These are phyloP conservation scores for Picea abies DNA, from an alignment of 83 land plant genomes.

Conservation along the genomic window DNA sequence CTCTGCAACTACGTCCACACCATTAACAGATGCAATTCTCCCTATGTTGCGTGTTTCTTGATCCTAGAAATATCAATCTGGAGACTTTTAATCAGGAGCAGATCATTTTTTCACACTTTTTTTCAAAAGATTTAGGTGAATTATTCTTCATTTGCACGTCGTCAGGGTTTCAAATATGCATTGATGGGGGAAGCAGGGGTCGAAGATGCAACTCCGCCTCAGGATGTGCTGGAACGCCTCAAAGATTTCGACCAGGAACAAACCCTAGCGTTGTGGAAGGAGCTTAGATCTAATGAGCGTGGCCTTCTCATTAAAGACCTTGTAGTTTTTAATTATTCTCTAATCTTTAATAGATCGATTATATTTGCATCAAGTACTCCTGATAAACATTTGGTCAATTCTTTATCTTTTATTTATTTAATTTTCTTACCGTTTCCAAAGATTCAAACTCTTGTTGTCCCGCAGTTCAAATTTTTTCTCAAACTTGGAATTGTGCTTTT, in stretches of 20 bases:
- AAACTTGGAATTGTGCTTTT: too few species aligned
- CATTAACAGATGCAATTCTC: too few species aligned
- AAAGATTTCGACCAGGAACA: conserved; percentile 89
- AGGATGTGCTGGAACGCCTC: conserved; percentile 72
- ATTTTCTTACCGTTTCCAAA: neutral
- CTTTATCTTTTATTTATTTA: neutral
- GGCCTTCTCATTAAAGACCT: conserved; percentile 62
- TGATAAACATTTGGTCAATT: neutral
- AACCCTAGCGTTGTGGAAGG: conserved; percentile 70
- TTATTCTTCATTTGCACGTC: too few species aligned
- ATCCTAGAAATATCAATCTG: too few species aligned
- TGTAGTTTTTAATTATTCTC: conserved; percentile 39
- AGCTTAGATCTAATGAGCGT: conserved; percentile 67
- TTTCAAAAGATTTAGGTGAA: too few species aligned
- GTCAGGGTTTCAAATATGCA: neutral
- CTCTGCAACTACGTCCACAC: too few species aligned
- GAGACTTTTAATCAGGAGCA: too few species aligned
- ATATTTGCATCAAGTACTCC: neutral
- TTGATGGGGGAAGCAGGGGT: conserved; percentile 23
- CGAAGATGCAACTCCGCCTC: conserved; percentile 45
- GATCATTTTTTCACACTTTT: too few species aligned
- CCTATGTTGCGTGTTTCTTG: too few species aligned
- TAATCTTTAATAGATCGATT: neutral
- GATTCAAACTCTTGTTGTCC: neutral
- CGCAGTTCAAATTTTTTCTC: too few species aligned